Percentiles rank a stretch among this genome's conserved stretches.
These are phyloP conservation scores for Flaveria brownii DNA, from an alignment of 129 eudicot genomes.

Conservation along the genomic window DNA sequence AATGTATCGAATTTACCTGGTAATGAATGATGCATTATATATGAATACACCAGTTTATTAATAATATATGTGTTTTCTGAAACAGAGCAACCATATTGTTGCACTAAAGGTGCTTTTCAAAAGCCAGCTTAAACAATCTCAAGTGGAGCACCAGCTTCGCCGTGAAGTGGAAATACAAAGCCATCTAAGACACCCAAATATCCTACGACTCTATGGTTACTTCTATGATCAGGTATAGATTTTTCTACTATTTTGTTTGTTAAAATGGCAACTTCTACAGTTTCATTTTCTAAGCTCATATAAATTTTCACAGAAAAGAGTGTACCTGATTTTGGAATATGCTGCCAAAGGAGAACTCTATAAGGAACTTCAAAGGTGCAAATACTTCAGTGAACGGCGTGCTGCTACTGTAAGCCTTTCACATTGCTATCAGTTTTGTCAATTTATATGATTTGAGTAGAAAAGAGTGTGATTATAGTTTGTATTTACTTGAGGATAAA, in stretches of 20 bases:
- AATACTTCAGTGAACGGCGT: constrained; percentile 73
- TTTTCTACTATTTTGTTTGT: neutral
- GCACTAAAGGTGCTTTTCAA: constrained; percentile 90
- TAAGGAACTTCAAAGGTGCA: constrained; percentile 84
- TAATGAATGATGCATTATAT: neutral
- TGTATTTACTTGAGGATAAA: constrained; percentile 5
- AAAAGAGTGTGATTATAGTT: neutral
- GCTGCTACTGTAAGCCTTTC: constrained; percentile 67
- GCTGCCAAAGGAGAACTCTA: constrained; percentile 95
- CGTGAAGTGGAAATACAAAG: constrained; percentile 98
- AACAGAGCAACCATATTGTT: constrained; percentile 91
- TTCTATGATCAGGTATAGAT: constrained; percentile 91
- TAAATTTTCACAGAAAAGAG: constrained; percentile 72
- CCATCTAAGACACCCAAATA: constrained; percentile 94
- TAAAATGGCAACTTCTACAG: neutral
- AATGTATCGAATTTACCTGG: neutral
- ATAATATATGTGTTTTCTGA: constrained; percentile 12
- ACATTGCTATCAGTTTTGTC: neutral
- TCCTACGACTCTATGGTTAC: constrained; percentile 80
- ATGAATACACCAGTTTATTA: neutral
- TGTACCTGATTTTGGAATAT: constrained; percentile 82
- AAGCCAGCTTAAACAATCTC: constrained; percentile 89
- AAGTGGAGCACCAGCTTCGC: constrained; percentile 96
- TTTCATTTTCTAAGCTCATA: constrained; percentile 6
- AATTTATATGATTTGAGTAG: neutral